A percentile compares a stretch with the other conserved stretches of the same genome.
These are phyloP conservation scores for Carex myosuroides DNA, from an alignment of 176 grass and related monocot genomes.

Conservation along the genomic window DNA sequence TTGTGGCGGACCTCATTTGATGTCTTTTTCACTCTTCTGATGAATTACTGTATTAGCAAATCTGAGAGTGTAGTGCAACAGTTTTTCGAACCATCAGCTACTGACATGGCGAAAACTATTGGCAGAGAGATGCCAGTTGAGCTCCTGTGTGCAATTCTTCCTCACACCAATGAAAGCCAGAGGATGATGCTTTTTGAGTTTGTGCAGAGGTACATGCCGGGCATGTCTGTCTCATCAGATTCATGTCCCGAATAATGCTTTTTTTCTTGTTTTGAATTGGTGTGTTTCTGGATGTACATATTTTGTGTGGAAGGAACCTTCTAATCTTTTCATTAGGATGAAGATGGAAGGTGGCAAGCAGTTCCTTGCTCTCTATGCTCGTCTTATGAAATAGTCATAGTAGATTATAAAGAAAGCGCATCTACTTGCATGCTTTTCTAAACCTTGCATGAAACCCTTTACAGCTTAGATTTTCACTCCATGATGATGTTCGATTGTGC, in stretches of 20 bases:
- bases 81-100: conserved; percentile 7
- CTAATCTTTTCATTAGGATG: background rate
- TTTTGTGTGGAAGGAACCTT: background rate
- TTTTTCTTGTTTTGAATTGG: background rate
- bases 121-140: conserved; percentile 45
- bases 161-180: conserved; percentile 38
- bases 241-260: background rate
- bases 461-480: background rate
- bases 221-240: background rate
- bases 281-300: background rate
- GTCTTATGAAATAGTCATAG: background rate
- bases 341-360: background rate
- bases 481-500: background rate
- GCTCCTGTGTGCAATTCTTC: conserved; percentile 31
- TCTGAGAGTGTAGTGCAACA: conserved; percentile 28
- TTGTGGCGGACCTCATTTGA: conserved; percentile 44
- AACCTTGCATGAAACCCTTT: background rate
- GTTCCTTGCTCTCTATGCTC: background rate
- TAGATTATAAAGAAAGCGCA: background rate
- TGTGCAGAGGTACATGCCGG: conserved; percentile 32
- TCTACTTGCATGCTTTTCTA: conserved; percentile 7
- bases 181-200: conserved; percentile 24
- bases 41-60: conserved; percentile 33
- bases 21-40: conserved; percentile 37
- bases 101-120: conserved; percentile 21